A percentile compares a stretch with the other conserved stretches of the same genome.
These are phyloP conservation scores for Beta lomatogona DNA, from an alignment of 179 eudicot species.

Conservation along the genomic window DNA sequence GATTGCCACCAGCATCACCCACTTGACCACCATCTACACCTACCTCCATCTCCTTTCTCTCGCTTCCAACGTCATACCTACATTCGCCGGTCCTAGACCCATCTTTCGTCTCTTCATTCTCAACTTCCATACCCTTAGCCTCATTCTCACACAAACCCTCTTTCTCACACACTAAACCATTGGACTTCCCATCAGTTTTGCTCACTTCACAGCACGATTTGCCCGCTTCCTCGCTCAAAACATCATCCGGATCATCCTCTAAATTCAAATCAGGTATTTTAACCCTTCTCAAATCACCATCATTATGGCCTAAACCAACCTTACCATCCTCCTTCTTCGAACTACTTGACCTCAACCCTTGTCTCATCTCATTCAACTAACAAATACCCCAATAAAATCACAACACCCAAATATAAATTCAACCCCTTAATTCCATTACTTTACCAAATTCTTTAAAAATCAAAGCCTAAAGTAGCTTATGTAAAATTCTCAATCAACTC, in stretches of 20 bases:
- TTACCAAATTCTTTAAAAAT: not conserved
- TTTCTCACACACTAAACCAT: slow-evolving; percentile 17
- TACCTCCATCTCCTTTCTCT: slow-evolving; percentile 14
- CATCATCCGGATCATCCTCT: slow-evolving; percentile 23
- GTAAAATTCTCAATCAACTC: slow-evolving; percentile 20
- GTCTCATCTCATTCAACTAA: slow-evolving; percentile 42
- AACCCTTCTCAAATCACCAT: slow-evolving; percentile 26
- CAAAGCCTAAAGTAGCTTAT: not conserved
- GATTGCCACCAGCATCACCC: slow-evolving; percentile 7
- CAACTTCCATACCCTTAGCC: slow-evolving; percentile 26
- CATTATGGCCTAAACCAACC: slow-evolving; percentile 17
- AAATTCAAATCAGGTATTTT: slow-evolving; percentile 40
- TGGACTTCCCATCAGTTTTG: slow-evolving; percentile 16
- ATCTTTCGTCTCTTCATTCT: slow-evolving; percentile 25
- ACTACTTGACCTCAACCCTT: slow-evolving; percentile 52
- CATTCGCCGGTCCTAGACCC: slow-evolving; percentile 13
- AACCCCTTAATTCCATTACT: slow-evolving; percentile 17
- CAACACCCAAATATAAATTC: slow-evolving; percentile 19
- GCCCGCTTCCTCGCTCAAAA: slow-evolving; percentile 20
- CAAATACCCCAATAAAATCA: slow-evolving; percentile 11
- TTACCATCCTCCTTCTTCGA: slow-evolving; percentile 22
- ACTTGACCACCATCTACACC: not conserved
- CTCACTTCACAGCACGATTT: slow-evolving; percentile 22
- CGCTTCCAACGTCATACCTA: slow-evolving; percentile 5
- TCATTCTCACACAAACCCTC: slow-evolving; percentile 27